Conservation (phyloP, 352 stramenopile genomes). For the Globisporangium canariense region DNA sequence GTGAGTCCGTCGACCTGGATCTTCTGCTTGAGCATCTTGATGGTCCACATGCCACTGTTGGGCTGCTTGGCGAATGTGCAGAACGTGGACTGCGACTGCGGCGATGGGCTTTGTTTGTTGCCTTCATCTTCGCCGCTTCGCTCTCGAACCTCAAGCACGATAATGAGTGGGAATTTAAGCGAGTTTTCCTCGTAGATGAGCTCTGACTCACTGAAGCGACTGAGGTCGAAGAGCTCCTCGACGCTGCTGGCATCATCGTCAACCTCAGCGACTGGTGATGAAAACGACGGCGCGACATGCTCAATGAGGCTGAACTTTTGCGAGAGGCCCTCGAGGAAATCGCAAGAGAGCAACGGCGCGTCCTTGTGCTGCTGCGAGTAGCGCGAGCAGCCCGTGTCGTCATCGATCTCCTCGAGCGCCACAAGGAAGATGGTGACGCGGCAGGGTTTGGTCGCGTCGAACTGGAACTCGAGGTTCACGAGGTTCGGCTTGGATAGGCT, state of each 20-base stretch:
- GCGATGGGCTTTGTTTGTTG: not conserved
- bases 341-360: slow-evolving; percentile 27
- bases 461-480: slow-evolving; percentile 61
- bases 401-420: slow-evolving; percentile 61
- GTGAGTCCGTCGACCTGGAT: slow-evolving; percentile 65
- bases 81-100: slow-evolving; percentile 81
- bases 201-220: slow-evolving; percentile 31
- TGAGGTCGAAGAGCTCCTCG: slow-evolving; percentile 40
- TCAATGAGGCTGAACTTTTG: slow-evolving; percentile 48
- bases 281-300: slow-evolving; percentile 11
- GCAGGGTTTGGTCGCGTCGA: slow-evolving; percentile 77
- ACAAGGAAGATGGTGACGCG: slow-evolving; percentile 63
- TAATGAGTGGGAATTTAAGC: slow-evolving; percentile 58
- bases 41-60: slow-evolving; percentile 35
- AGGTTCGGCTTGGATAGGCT: slow-evolving; percentile 17
- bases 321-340: slow-evolving; percentile 46
- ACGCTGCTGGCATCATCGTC: slow-evolving; percentile 15
- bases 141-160: slow-evolving; percentile 62
- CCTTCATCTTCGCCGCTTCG: not conserved
- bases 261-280: not conserved
- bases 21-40: slow-evolving; percentile 87
- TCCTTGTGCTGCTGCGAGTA: slow-evolving; percentile 51
- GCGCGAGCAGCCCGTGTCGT: slow-evolving; percentile 56
- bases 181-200: slow-evolving; percentile 41
- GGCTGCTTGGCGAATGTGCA: slow-evolving; percentile 58